These are phyloP conservation scores for Dendrostoma leiphaemia DNA, from an alignment of 2,329 filamentous ascomycete genomes.

Conservation along the genomic window DNA sequence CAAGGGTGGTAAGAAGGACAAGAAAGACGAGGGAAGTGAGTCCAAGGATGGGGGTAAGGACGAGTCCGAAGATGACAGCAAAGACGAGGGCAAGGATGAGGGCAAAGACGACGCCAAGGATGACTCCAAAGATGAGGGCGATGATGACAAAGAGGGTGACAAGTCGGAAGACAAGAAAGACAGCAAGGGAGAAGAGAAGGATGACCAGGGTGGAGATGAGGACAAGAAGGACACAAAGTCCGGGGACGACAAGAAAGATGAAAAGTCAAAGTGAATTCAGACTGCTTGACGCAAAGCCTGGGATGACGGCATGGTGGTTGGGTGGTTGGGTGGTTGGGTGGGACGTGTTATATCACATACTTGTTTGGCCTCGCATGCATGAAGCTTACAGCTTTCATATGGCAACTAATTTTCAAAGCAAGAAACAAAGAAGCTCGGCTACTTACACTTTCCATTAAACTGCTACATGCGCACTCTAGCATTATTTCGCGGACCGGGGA, in stretches of 20 bases:
- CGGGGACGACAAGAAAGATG: not conserved
- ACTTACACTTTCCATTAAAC: no score
- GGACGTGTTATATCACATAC: no score
- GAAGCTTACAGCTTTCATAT: no score
- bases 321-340: no score
- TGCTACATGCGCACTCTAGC: no score
- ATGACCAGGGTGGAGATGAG: slow-evolving; percentile 10
- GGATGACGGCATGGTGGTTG: no score
- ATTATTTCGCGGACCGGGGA: no score
- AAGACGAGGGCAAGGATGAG: slow-evolving; percentile 16
- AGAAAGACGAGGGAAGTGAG: slow-evolving; percentile 19
- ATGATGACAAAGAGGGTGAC: slow-evolving; percentile 7
- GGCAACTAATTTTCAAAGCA: no score
- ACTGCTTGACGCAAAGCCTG: no score
- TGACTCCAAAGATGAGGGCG: slow-evolving; percentile 11
- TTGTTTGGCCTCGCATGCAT: no score
- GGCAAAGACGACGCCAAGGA: slow-evolving; percentile 15
- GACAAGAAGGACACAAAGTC: slow-evolving; percentile 14
- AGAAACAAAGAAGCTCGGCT: no score
- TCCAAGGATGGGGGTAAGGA: slow-evolving; percentile 12
- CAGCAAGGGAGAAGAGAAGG: slow-evolving; percentile 11
- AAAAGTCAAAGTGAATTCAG: no score
- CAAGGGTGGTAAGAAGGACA: slow-evolving; percentile 21
- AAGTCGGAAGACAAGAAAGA: slow-evolving; percentile 15
- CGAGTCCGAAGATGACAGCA: slow-evolving; percentile 2